Evolutionary conservation across 2,329 filamentous ascomycete genomes (phyloP), one percentile per base, ranked within the genome.

Genomic region (Scopulariopsis brevicaulis): DNA sequence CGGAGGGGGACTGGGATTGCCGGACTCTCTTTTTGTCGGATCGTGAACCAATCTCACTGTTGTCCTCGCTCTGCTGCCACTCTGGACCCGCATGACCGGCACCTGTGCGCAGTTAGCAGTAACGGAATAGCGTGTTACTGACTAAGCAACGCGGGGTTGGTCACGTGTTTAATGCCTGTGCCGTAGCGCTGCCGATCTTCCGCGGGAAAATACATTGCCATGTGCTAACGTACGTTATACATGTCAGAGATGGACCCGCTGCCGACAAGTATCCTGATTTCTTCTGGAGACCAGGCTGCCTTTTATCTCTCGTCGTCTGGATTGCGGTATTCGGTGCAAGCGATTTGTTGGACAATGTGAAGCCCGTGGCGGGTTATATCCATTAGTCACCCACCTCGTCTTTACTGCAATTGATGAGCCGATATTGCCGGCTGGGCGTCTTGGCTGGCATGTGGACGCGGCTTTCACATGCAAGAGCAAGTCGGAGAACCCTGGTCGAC

Each of bases 341-440:
- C 28, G 8, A 8, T 32, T 8, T 32, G 28, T 32, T 32, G 28
- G 28, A 7, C 40, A 7, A n/a, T n/a, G 40, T 2, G 40, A 7
- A 15, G 18, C 7, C 40, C 7, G 18, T n/a, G 5, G 15, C 18
- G 7, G n/a, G 3, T 46, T n/a, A 46, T n/a, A n/a, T n/a, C 6
- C 40, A 15, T 46, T 46, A 7, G 6, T 15, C 40, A 15, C 2
- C n/a, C 40, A 18, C 18, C n/a, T 46, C n/a, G 18, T n/a, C 15
- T n/a, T 14, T n/a, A 18, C 15, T n/a, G 40, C 40, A 46, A n/a
- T 12, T 50, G 46, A 22, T n/a, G 32, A 51, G 55, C 55, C 55
- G 55, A 50, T 14, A 55, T 56, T 46, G 55, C 55, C 55, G 55
- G 34, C 55, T 56, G 43, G 55, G 55, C 43, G 43, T 28, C 55